Evolutionary conservation across 2,329 filamentous ascomycete species (phyloP).

Genomic region (Aspergillus proliferans): DNA sequence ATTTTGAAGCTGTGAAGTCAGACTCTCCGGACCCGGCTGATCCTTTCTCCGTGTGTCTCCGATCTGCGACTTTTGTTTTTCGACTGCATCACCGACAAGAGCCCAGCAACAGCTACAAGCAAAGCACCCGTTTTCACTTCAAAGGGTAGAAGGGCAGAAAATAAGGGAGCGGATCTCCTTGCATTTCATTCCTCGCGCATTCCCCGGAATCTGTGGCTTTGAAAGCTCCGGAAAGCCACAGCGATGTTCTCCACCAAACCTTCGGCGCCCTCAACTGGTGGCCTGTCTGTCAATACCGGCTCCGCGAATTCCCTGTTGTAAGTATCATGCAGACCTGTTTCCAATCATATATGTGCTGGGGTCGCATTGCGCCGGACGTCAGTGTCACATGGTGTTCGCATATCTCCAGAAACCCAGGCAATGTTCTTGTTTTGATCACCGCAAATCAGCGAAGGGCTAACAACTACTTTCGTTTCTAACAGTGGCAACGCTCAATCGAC

Average conservation of each 20-base stretch:
- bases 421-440: neutral
- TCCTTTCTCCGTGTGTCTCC: constrained; percentile 6
- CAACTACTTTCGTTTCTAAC: constrained; percentile 3
- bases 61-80: neutral
- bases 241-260: constrained; percentile 34
- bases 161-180: neutral
- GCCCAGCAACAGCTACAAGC: neutral
- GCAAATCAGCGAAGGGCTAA: constrained; percentile 8
- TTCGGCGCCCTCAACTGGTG: constrained; percentile 25
- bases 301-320: constrained; percentile 44
- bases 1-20: neutral
- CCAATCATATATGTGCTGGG: neutral
- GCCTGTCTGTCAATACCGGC: constrained; percentile 51
- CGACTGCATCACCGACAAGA: neutral
- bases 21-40: constrained; percentile 10
- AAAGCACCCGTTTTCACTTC: neutral
- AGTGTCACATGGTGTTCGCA: neutral
- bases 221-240: neutral
- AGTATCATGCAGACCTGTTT: constrained; percentile 12
- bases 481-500: constrained; percentile 27
- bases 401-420: neutral
- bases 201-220: neutral
- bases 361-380: too few species aligned
- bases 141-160: neutral
- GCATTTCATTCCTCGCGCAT: neutral